Evolutionary conservation across 352 stramenopile genomes (phyloP), one percentile per base, ranked within the genome.

Genomic region (Pythium apleroticum): DNA sequence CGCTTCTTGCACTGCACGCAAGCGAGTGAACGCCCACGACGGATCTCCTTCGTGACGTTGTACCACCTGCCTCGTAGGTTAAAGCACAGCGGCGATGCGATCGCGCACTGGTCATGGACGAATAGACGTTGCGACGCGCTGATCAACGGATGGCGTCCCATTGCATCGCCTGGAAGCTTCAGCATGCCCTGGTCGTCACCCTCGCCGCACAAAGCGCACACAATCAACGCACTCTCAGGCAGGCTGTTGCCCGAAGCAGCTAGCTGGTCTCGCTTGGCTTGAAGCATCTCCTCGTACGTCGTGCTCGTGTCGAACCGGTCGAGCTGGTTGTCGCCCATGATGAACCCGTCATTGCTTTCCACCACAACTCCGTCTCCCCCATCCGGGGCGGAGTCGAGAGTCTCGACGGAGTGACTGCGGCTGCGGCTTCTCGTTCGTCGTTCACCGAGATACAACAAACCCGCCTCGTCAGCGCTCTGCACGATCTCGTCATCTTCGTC

Each of bases 21-120:
- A 4, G 64, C 66, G 30, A 96, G 53, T 11, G 81, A 87, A 8
- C 87, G 74, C 2, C 87, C 87, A 7, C 87, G 84, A 7, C 87
- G 87, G 66, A 96, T 88, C 57, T 96, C 87, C 68, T 81, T 89
- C 9, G 78, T 75, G 30, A 96, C 76, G 55, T 96, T 96, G 63
- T 93, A 96, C 87, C 87, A 96, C 24, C 72, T 83, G 1, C 83
- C 84, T 17, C 75, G 73, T 43, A 82, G 75, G 41, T 93, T 90
- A 64, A 96, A 96, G 60, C 84, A 93, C 30, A 92, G 60, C 1
- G 87, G 87, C 6, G 87, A 96, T 3, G 85, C 85, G 50, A 96
- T 94, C 14, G 87, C 78, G 45, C 87, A 96, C 49, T 94, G 87
- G 54, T 96, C 87, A 37, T 96, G 87, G 2, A 96, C 87, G 63